These are phyloP conservation scores for Tetrapisispora arboricola DNA, from an alignment of 805 yeast genomes.

Conservation along the genomic window DNA sequence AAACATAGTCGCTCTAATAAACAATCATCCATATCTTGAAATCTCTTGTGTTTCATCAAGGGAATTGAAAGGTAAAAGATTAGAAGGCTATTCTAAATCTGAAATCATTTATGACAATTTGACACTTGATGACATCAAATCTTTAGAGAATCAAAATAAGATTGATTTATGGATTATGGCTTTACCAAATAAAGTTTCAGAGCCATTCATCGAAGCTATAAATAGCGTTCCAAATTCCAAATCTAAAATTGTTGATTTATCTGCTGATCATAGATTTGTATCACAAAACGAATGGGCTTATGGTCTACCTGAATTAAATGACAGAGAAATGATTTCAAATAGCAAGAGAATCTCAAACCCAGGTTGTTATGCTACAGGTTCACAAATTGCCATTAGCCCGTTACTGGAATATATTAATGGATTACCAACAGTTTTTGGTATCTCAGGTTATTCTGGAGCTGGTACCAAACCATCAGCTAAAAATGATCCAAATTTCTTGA, in stretches of 20 bases:
- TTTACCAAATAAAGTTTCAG: conserved; percentile 93
- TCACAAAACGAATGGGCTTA: conserved; percentile 80
- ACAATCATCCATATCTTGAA: conserved; percentile 80
- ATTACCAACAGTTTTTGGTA: conserved; percentile 82
- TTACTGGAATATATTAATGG: conserved; percentile 58
- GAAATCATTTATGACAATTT: conserved; percentile 76
- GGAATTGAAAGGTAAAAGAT: conserved; percentile 78
- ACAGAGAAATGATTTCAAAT: conserved; percentile 51
- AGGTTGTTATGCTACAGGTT: conserved; percentile 99
- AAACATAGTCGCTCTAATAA: conserved; percentile 77
- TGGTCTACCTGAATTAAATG: conserved; percentile 87
- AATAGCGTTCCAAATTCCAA: conserved; percentile 52
- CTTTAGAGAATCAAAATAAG: conserved; percentile 61
- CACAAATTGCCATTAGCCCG: conserved; percentile 88
- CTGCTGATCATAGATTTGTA: conserved; percentile 95
- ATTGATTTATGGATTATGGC: conserved; percentile 99
- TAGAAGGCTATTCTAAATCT: conserved; percentile 78
- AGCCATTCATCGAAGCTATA: conserved; percentile 74
- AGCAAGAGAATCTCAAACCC: conserved; percentile 90
- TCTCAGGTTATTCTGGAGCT: conserved; percentile 97
- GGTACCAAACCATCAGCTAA: conserved; percentile 98
- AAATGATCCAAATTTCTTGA: conserved; percentile 68
- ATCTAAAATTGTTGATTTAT: conserved; percentile 79
- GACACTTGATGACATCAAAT: conserved; percentile 74
- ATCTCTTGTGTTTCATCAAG: conserved; percentile 92